Evolutionary conservation across 2,329 filamentous ascomycete genomes (phyloP), one percentile per base, ranked within the genome.

Genomic region (Monosporascus sp.): DNA sequence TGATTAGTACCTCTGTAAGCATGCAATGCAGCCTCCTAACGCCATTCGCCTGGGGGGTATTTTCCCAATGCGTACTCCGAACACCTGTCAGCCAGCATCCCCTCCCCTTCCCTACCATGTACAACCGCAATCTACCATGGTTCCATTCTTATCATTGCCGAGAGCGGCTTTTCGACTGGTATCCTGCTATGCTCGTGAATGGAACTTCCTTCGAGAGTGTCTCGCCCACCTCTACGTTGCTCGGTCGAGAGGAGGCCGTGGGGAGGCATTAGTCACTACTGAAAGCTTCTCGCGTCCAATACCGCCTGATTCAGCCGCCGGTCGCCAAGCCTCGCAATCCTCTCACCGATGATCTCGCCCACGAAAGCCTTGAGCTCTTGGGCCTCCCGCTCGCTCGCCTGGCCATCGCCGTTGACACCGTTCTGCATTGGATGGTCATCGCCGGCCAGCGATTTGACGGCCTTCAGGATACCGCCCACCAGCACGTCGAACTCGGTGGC

Each of bases 391-490:
- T 75, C 72, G 50, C 60, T 62, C 1, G 60, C 60, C 17, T 61
- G 65, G 4, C 74, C 60, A n/a, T 61, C 65, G 3, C 74, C 75
- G 38, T 76, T 74, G 20, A 74, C 66, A 1, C 72, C 72, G 50
- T 77, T 73, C 51, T 69, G 62, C 55, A 69, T 64, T 8, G 66
- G 56, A 17, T 68, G 61, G 27, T 66, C 57, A 2, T 64, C 65
- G 20, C 70, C 69, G 1, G 69, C 66, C 9, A 84, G 67, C 0
- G 75, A 76, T 17, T 73, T 69, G 7, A 82, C 72, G 0, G 79
- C 79, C 61, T 80, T 79, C 48, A 83, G 68, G 48, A 85, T 74
- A n/a, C 74, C 81, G 51, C 80, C 76, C 0, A 83, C 71, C 11
- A 85, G 69, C 71, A 80, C 77, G 61, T 83, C 78, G 52, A 78